Evolutionary conservation across 371 early-diverging fungal species (phyloP).

Genomic region (Actinomortierella wolfii): DNA sequence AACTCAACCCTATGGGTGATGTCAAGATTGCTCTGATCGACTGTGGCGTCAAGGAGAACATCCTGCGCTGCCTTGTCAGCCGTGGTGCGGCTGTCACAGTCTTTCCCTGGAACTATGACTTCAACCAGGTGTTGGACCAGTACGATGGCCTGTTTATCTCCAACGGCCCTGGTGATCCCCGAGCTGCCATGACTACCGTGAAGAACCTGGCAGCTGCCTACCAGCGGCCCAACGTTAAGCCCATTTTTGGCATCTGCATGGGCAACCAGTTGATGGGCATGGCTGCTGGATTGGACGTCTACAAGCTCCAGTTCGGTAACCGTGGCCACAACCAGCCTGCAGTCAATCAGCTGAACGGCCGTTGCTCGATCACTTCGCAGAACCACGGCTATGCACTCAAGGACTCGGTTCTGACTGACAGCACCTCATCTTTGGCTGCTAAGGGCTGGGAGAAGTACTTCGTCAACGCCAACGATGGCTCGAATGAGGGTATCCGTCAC

Average conservation of each 20-base stretch:
- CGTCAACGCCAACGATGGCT: conserved; percentile 93
- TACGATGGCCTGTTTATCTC: conserved; percentile 92
- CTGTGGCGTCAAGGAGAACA: conserved; percentile 94
- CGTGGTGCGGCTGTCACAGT: conserved; percentile 86
- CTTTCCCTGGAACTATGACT: conserved; percentile 85
- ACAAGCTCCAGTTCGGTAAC: conserved; percentile 95
- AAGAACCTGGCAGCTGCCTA: conserved; percentile 69
- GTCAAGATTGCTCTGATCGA: conserved; percentile 81
- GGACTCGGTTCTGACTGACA: conserved; percentile 61
- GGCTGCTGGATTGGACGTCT: conserved; percentile 84
- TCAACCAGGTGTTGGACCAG: conserved; percentile 58
- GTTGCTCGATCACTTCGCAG: conserved; percentile 92
- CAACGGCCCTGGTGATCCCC: conserved; percentile 94
- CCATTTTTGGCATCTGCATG: conserved; percentile 98
- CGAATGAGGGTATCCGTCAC: conserved; percentile 93
- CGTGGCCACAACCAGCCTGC: conserved; percentile 97
- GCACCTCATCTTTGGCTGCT: background rate
- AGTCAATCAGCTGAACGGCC: conserved; percentile 69
- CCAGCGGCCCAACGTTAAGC: conserved; percentile 62
- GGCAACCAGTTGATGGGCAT: conserved; percentile 91
- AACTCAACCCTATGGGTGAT: conserved; percentile 76
- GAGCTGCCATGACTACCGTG: conserved; percentile 67
- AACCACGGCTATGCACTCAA: conserved; percentile 95
- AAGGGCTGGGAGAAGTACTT: conserved; percentile 83
- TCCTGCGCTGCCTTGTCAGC: conserved; percentile 79